These are phyloP conservation scores for Pleomassaria siparia DNA, from an alignment of 2,329 filamentous ascomycete species.

Conservation along the genomic window DNA sequence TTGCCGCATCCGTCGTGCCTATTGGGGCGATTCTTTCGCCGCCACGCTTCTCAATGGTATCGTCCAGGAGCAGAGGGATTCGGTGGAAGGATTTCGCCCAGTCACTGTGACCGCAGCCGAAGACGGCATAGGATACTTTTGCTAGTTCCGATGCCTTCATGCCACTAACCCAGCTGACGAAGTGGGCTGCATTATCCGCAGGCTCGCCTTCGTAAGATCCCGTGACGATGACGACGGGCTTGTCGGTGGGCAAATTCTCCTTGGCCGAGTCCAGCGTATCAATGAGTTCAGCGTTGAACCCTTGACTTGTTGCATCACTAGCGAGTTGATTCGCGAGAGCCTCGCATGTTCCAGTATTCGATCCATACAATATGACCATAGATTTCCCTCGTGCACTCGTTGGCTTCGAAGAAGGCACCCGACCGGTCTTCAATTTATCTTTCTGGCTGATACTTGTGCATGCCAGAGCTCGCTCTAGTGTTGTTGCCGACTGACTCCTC, in stretches of 20 bases:
- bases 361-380: slow-evolving; percentile 43
- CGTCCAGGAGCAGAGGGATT: slow-evolving; percentile 43
- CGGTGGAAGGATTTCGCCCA: slow-evolving; percentile 47
- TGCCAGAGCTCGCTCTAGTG: slow-evolving; percentile 30
- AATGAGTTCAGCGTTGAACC: slow-evolving; percentile 39
- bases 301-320: slow-evolving; percentile 37
- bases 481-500: slow-evolving; percentile 34
- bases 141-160: slow-evolving; percentile 31
- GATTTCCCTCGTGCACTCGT: slow-evolving; percentile 27
- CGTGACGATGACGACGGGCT: slow-evolving; percentile 44
- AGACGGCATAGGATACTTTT: slow-evolving; percentile 43
- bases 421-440: slow-evolving; percentile 7
- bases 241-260: slow-evolving; percentile 37
- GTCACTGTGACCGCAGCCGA: slow-evolving; percentile 46
- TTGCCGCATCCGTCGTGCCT: slow-evolving; percentile 40
- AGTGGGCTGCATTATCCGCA: slow-evolving; percentile 47
- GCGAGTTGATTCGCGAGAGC: slow-evolving; percentile 43
- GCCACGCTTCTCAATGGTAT: slow-evolving; percentile 30
- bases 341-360: slow-evolving; percentile 47
- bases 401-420: slow-evolving; percentile 10
- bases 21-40: slow-evolving; percentile 34
- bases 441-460: slow-evolving; percentile 22
- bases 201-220: slow-evolving; percentile 48
- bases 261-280: slow-evolving; percentile 39
- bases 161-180: slow-evolving; percentile 43